Evolutionary conservation across 306 rosid genomes (phyloP).

Genomic region (Prunus campanulata): DNA sequence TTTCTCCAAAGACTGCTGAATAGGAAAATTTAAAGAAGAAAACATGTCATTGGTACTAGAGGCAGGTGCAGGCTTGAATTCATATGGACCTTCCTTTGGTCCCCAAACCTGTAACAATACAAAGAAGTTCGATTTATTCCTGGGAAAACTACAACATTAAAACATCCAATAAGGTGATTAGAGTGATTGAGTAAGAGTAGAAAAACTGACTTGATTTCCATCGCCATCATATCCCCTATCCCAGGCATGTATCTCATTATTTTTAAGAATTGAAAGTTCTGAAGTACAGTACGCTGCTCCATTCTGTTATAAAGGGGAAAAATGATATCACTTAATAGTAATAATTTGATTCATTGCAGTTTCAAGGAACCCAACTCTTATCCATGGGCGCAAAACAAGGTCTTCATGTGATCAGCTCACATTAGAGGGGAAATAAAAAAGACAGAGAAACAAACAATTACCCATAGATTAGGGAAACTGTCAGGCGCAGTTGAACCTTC

Average conservation of each 20-base stretch:
- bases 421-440: conserved; percentile 4
- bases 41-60: conserved; percentile 58
- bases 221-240: conserved; percentile 83
- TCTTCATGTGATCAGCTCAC: background rate
- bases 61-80: conserved; percentile 76
- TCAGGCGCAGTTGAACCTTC: conserved; percentile 98
- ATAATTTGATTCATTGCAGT: background rate
- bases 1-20: conserved; percentile 61
- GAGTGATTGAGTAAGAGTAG: background rate
- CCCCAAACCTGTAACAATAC: conserved; percentile 79
- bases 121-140: background rate
- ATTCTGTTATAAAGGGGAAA: conserved; percentile 48
- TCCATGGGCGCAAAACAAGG: background rate
- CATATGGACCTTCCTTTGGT: conserved; percentile 80
- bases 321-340: background rate
- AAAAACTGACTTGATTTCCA: conserved; percentile 76
- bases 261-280: conserved; percentile 78
- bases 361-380: background rate
- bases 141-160: background rate
- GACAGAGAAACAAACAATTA: conserved; percentile 34
- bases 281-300: conserved; percentile 85
- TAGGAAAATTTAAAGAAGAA: conserved; percentile 58
- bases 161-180: conserved; percentile 14
- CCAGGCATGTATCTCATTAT: conserved; percentile 92
- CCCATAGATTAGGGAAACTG: conserved; percentile 97